Base-by-base conservation (phyloP, 2,329 filamentous ascomycete species). In the Colletotrichum lupini region DNA sequence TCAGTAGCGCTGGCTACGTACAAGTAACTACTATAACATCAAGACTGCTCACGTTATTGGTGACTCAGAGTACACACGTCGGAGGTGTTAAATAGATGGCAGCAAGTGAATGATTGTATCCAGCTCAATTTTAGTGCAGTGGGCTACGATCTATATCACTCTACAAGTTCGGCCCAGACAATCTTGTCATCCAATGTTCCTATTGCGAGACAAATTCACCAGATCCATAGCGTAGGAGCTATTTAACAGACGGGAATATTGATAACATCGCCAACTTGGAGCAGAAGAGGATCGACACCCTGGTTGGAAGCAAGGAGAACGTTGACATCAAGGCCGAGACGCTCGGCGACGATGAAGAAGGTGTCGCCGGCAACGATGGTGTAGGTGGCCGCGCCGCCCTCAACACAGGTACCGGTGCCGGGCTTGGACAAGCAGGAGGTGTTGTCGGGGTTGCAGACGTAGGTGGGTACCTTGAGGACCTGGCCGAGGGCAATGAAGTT, bases 371-470 rank as follows among this genome's bases (percentile, higher is more conserved):
- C 4, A 8, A 14, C 5, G 32, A 73, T 69, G 14, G 60, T 73
- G 32, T 56, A 65, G 55, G 16, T 65, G 22, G 55, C 7, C 4
- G 53, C n/a, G 19, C 55, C 67, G 24, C 16, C 26, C 32, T 26
- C 9, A 30, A 70, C 67, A 22, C 70, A 73, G 14, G 32, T 4
- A 12, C 5, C 60, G 49, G 9, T 24, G n/a, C 70, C 70, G 5
- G 5, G 5, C 53, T 32, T 30, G 32, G 70, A 3, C 59, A 73
- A 16, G 70, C 67, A 73, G 16, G 67, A 70, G 35, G 70, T 61
- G 67, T 73, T 73, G 67, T 73, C 70, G 22, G 70, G 70, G 24
- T 65, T 52, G 67, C 67, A 73, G 56, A 73, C 16, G 26, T 32
- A 7, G 22, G 70, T 70, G 1, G 67, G 70, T 14, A 73, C 67